Evolutionary conservation across 106 monocot species (phyloP).

Genomic region (Apostasia ramifera): DNA sequence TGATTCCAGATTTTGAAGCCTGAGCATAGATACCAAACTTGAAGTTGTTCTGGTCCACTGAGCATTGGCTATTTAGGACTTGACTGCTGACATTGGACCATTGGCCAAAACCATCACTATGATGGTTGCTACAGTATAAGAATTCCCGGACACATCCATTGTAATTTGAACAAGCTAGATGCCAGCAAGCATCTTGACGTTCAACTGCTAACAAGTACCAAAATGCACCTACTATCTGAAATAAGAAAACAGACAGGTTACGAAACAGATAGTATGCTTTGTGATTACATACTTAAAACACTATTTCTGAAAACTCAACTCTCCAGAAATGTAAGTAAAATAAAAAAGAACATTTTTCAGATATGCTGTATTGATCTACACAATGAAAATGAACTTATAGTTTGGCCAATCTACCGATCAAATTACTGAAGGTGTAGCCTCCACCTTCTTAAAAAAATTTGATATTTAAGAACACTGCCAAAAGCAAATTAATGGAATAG

Average conservation of each 20-base stretch:
- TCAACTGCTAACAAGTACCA: slow-evolving; percentile 85
- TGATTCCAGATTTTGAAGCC: slow-evolving; percentile 48
- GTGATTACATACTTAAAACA: no score
- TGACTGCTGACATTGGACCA: slow-evolving; percentile 28
- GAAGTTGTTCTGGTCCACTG: slow-evolving; percentile 19
- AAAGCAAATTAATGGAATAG: no score
- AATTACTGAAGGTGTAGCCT: no score
- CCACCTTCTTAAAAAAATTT: no score
- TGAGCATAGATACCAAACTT: slow-evolving; percentile 64
- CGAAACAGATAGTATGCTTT: not conserved
- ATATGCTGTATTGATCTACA: no score
- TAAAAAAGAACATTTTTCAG: no score
- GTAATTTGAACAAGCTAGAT: slow-evolving; percentile 21
- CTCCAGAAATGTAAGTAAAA: no score
- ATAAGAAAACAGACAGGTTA: not conserved
- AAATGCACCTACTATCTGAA: slow-evolving; percentile 82
- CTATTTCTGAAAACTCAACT: no score
- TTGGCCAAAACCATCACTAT: slow-evolving; percentile 18
- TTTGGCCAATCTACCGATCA: no score
- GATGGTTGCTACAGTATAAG: slow-evolving; percentile 45
- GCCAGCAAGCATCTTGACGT: slow-evolving; percentile 86
- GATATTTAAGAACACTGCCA: no score
- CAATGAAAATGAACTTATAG: no score
- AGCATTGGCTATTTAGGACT: slow-evolving; percentile 17
- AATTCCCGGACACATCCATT: slow-evolving; percentile 28